Base-by-base conservation (phyloP, 805 yeast species). In the Jamesozyma hellenica region DNA sequence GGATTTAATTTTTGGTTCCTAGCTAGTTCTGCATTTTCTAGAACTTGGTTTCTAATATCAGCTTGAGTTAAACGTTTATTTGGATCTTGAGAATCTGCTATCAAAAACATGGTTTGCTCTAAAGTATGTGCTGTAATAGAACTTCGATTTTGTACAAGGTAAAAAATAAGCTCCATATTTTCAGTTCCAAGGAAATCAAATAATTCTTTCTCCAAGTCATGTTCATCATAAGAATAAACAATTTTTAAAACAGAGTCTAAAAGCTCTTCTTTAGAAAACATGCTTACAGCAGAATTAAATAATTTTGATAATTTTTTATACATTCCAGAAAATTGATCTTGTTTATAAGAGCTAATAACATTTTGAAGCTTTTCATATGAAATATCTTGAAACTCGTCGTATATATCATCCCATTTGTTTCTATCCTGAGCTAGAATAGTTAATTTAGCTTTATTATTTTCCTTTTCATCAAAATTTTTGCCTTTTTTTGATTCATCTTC, bases 161-260 rank as follows among this genome's bases (percentile, higher is more conserved):
- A 56, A 1, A 86, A 70, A 9, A 88, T 82, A 36, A 88, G 60
- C 39, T 86, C 96, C 44, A 92, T 71, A 53, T 85, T 82, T 19
- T 86, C 95, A 49, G 77, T 82, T 0, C 98, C 98, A 1, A 92
- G 58, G 7, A 84, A 67, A 56, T 87, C 96, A 43, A 85, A 77
- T 32, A 92, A 61, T 6, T 74, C 64, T 5, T 83, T 76, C 52
- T 88, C 95, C 11, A 83, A 52, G 29, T 73, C 77, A 28, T 74
- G 82, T 32, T 77, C 80, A 9, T 68, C 61, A 7, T 62, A 47
- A 1, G 64, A 60, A 9, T 60, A 50, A 4, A 56, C 36, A 4
- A 49, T 50, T 36, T 34, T 63, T 44, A 42, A 41, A 38, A 53
- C 52, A 43, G 60, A 55, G 26, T 58, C 58, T 16, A 52, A 38